Percentiles rank a stretch among this genome's conserved stretches.
phyloP scores from a whole-genome alignment of 2,329 filamentous ascomycete species.

The Penicillium corylophilum region DNA sequence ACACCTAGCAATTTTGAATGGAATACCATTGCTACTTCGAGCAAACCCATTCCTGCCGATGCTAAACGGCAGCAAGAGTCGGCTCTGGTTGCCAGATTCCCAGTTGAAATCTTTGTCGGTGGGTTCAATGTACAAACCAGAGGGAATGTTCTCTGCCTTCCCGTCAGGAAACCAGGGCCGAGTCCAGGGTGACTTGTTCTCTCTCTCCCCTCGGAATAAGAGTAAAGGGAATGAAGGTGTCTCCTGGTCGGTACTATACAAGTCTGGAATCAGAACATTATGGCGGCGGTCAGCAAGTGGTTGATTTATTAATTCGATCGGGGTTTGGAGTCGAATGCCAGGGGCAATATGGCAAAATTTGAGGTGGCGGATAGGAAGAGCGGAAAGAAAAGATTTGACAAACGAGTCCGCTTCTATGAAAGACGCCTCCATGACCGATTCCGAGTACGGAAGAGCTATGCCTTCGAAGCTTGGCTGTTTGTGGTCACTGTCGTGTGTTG shows the following conservation, averaged over 20 bases:
- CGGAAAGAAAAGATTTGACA: constrained; percentile 1
- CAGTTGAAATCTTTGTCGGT: background rate
- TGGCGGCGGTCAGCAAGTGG: constrained; percentile 6
- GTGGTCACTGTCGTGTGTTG: background rate
- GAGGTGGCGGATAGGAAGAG: background rate
- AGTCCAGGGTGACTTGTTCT: constrained; percentile 7
- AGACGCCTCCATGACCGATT: no score
- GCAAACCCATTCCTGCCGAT: constrained; percentile 13
- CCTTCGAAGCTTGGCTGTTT: background rate
- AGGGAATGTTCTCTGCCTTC: background rate
- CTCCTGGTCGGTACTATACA: no score
- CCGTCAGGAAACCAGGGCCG: constrained; percentile 7
- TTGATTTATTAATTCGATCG: constrained; percentile 9
- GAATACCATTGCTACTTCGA: background rate
- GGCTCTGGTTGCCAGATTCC: constrained; percentile 14
- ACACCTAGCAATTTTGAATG: background rate
- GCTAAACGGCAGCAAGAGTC: constrained; percentile 17
- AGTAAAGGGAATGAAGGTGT: background rate
- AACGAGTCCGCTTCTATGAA: background rate
- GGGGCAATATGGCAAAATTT: constrained; percentile 19
- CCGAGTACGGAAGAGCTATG: no score
- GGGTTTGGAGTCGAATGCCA: constrained; percentile 12
- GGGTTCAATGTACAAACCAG: constrained; percentile 16
- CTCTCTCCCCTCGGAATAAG: constrained; percentile 6
- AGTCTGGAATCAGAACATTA: background rate